Conservation (phyloP, 495 filamentous ascomycete genomes). For the Hypoxylon lienhwacheense region DNA sequence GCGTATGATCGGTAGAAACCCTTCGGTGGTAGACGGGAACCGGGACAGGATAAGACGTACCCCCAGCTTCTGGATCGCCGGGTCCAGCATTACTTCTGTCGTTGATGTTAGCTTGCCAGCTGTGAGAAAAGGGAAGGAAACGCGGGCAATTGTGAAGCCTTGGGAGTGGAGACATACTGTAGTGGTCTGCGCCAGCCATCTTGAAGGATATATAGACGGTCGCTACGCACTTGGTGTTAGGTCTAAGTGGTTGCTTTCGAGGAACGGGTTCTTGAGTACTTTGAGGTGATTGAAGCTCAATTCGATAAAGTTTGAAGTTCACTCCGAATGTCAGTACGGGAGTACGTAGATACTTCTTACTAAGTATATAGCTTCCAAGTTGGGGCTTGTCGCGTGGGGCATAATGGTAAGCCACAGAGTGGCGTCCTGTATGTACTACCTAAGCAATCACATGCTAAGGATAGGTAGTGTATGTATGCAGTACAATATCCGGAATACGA, state of each 20-base stretch:
- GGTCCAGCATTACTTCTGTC: constrained; percentile 67
- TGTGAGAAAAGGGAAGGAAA: not conserved
- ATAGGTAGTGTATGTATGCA: too few relatives aligned
- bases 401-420: too few relatives aligned
- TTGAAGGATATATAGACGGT: constrained; percentile 33
- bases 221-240: constrained; percentile 8
- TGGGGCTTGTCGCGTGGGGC: too few relatives aligned
- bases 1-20: not conserved
- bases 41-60: constrained; percentile 53
- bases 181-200: constrained; percentile 49
- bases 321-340: too few relatives aligned
- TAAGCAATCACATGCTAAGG: too few relatives aligned
- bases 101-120: constrained; percentile 32
- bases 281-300: constrained; percentile 20
- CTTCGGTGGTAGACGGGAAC: not conserved
- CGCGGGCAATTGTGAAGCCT: not conserved
- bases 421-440: too few relatives aligned
- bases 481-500: too few relatives aligned
- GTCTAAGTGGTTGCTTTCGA: constrained; percentile 14
- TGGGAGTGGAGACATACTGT: constrained; percentile 39
- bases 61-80: constrained; percentile 73
- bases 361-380: too few relatives aligned
- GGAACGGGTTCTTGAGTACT: constrained; percentile 7
- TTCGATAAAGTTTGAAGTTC: constrained; percentile 18
- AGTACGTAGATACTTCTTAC: too few relatives aligned